A percentile compares a stretch with the other conserved stretches of the same genome.
Conservation (phyloP, 805 yeast species). For the Sporopachydermia quercuum region DNA sequence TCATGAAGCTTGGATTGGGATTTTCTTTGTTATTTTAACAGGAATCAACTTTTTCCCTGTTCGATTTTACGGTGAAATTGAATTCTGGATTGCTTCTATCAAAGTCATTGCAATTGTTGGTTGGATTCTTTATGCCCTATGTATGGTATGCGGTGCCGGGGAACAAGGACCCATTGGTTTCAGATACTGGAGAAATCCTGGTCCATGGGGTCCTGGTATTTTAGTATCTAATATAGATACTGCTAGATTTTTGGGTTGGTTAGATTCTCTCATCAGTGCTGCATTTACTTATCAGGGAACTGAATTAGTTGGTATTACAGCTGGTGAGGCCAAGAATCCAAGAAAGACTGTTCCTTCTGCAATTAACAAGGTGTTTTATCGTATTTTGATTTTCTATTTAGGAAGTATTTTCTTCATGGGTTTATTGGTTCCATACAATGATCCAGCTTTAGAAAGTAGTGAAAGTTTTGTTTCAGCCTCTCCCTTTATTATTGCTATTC, state of each 20-base stretch:
- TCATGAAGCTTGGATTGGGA: conserved; percentile 54
- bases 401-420: conserved; percentile 55
- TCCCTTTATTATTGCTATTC: conserved; percentile 61
- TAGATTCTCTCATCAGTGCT: conserved; percentile 52
- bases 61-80: conserved; percentile 56
- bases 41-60: conserved; percentile 50
- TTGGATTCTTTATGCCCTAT: conserved; percentile 49
- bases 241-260: conserved; percentile 55
- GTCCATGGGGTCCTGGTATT: conserved; percentile 59
- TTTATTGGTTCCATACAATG: conserved; percentile 53
- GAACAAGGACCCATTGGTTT: conserved; percentile 57
- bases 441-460: conserved; percentile 29
- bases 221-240: conserved; percentile 32
- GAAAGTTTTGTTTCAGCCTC: conserved; percentile 36
- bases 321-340: conserved; percentile 62
- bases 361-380: conserved; percentile 48
- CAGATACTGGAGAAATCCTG: conserved; percentile 71
- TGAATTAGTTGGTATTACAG: conserved; percentile 60
- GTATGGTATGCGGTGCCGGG: conserved; percentile 70
- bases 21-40: conserved; percentile 45
- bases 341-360: conserved; percentile 59
- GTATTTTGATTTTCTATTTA: conserved; percentile 55
- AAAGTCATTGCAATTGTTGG: conserved; percentile 59
- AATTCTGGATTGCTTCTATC: conserved; percentile 57
- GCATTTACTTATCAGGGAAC: conserved; percentile 77